Conservation (phyloP, 1,139 yeast species). For the Yamadazyma jaroonii region DNA sequence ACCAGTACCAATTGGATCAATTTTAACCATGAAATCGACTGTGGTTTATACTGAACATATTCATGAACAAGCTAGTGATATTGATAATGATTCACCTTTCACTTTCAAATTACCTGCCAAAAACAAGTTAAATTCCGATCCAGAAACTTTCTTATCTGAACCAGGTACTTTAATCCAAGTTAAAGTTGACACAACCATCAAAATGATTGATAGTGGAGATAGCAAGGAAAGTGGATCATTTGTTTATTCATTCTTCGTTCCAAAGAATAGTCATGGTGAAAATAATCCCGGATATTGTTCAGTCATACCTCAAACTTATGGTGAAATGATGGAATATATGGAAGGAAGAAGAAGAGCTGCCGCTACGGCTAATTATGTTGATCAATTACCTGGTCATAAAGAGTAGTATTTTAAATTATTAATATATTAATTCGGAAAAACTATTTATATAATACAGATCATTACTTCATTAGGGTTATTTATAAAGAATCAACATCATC, state of each 20-base stretch:
- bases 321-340: conserved; percentile 88
- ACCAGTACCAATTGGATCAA: conserved; percentile 95
- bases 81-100: conserved; percentile 38
- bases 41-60: conserved; percentile 82
- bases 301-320: conserved; percentile 82
- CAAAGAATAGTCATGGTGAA: conserved; percentile 41
- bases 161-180: conserved; percentile 92
- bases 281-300: conserved; percentile 50
- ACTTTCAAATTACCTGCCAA: conserved; percentile 56
- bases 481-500: conserved; percentile 30
- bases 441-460: conserved; percentile 7
- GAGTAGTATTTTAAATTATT: conserved; percentile 1
- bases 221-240: conserved; percentile 79
- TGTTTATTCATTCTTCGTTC: conserved; percentile 84
- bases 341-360: conserved; percentile 88
- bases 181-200: conserved; percentile 78
- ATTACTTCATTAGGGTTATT: conserved; percentile 1
- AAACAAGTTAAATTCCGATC: conserved; percentile 50
- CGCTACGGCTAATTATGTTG: conserved; percentile 73
- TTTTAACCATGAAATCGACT: conserved; percentile 73
- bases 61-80: conserved; percentile 27
- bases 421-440: conserved; percentile 8
- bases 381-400: conserved; percentile 28
- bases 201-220: conserved; percentile 58
- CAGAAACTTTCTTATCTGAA: conserved; percentile 59